Percentiles rank a stretch among this genome's conserved stretches.
Evolutionary conservation across 2,329 filamentous ascomycete species (phyloP).

Genomic region (Trichoderma polysporum): DNA sequence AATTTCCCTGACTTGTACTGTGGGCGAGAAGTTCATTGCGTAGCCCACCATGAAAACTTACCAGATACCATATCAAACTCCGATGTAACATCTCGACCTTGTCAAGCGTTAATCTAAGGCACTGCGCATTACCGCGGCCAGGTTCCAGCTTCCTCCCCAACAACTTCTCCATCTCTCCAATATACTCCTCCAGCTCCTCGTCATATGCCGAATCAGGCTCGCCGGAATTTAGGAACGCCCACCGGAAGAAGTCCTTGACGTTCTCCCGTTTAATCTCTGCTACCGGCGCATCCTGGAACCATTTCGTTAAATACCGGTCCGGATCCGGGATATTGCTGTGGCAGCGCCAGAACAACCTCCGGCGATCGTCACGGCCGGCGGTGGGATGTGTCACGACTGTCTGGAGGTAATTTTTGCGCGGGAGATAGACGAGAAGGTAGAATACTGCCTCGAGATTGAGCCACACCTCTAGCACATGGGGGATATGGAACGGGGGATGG

Average conservation of each 20-base stretch:
- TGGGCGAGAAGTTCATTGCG: neutral
- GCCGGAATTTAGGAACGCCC: conserved; percentile 56
- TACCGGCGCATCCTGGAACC: conserved; percentile 56
- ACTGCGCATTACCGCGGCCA: conserved; percentile 52
- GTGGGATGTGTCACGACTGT: conserved; percentile 50
- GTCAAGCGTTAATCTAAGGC: conserved; percentile 58
- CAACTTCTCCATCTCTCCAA: conserved; percentile 49
- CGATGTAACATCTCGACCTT: conserved; percentile 55
- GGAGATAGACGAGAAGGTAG: conserved; percentile 53
- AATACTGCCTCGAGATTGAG: conserved; percentile 53
- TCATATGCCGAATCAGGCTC: conserved; percentile 45
- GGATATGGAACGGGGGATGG: conserved; percentile 30
- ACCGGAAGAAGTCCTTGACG: conserved; percentile 59
- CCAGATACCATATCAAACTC: conserved; percentile 57
- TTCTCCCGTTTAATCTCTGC: too few relatives aligned
- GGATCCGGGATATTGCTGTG: conserved; percentile 52
- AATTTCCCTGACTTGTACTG: neutral
- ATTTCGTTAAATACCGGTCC: conserved; percentile 53
- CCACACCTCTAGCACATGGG: conserved; percentile 42
- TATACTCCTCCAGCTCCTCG: conserved; percentile 56
- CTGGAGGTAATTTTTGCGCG: conserved; percentile 52
- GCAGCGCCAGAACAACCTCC: conserved; percentile 51
- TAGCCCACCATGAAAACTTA: conserved; percentile 33
- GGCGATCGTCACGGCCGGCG: conserved; percentile 45
- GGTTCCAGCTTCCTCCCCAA: conserved; percentile 49